Base-by-base conservation (phyloP, 768 basidiomycete species). In the Trametes cinnabarina region DNA sequence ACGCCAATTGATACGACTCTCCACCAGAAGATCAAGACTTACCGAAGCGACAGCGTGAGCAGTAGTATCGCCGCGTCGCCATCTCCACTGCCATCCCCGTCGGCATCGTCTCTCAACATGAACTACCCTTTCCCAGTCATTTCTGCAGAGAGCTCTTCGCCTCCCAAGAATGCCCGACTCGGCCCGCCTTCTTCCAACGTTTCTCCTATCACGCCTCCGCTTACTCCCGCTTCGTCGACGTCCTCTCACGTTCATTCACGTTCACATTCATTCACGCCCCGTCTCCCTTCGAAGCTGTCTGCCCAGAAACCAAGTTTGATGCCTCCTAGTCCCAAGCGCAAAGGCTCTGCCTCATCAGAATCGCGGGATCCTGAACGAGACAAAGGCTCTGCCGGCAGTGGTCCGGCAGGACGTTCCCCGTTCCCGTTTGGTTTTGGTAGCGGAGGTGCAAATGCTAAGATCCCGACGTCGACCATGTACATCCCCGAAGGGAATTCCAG, bases 221-320 rank as follows among this genome's bases (percentile, higher is more conserved):
- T 65, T 40, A 67, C 68, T 19, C 65, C 65, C 3, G 51, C 52
- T 4, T 68, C 68, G 57, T 69, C 67, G 9, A 69, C 67, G 55
- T 57, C 63, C 9, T 51, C 69, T 39, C 80, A 82, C 55, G 82
- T 82, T 22, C 88, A 84, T 65, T 77, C 79, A 34, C 83, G 87
- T 41, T 86, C 83, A 26, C 85, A 87, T 61, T 81, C 87, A 1
- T 88, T 90, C 62, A 84, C 87, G 0, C 88, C 87, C 0, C 87
- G 86, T 57, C 71, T 88, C 17, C 79, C 88, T 3, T 87, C 88
- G 0, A 89, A 89, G 59, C 74, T 88, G 7, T 79, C 86, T 3
- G 75, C 79, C 17, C 81, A 83, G 25, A 78, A 82, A 48, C 71
- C 81, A 3, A 74, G 69, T 1, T 61, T 78, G 40, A 53, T 73